A percentile compares a stretch with the other conserved stretches of the same genome.
Evolutionary conservation across 352 stramenopile species (phyloP).

Genomic region (Paralagenidium karlingii): DNA sequence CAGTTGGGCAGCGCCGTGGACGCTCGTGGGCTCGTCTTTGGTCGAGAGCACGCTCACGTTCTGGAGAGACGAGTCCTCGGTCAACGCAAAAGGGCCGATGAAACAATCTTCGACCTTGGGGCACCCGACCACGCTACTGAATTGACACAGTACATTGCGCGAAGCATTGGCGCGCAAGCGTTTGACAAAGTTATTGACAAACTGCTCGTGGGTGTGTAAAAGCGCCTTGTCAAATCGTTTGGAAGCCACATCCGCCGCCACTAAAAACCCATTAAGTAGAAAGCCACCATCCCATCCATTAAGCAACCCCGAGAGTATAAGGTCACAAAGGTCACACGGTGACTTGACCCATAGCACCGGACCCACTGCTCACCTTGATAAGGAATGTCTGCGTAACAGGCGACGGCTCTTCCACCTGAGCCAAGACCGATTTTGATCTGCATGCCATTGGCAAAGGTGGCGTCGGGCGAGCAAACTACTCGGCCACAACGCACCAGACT

Average conservation of each 20-base stretch:
- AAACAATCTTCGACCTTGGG: slow-evolving; percentile 44
- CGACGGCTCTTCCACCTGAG: slow-evolving; percentile 57
- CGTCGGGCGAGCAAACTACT: slow-evolving; percentile 17
- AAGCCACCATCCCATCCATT: too few relatives aligned
- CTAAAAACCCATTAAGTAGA: not conserved
- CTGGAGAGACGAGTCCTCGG: slow-evolving; percentile 47
- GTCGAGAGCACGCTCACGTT: slow-evolving; percentile 62
- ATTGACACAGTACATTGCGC: slow-evolving; percentile 16
- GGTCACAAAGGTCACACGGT: too few relatives aligned
- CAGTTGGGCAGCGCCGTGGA: slow-evolving; percentile 52
- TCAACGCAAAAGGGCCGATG: slow-evolving; percentile 34
- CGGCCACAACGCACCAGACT: slow-evolving; percentile 53
- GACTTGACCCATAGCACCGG: not conserved
- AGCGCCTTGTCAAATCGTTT: slow-evolving; percentile 23
- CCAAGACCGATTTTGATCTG: slow-evolving; percentile 72
- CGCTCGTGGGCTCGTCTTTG: slow-evolving; percentile 17
- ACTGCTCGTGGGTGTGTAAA: slow-evolving; percentile 23
- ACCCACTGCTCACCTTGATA: slow-evolving; percentile 25
- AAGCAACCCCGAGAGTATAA: too few relatives aligned
- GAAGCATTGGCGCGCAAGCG: slow-evolving; percentile 36
- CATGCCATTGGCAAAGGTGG: slow-evolving; percentile 35
- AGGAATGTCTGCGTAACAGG: slow-evolving; percentile 54
- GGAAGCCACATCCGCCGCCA: slow-evolving; percentile 27
- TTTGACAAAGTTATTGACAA: too few relatives aligned
- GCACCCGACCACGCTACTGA: slow-evolving; percentile 50